phyloP scores from a whole-genome alignment of 2,329 filamentous ascomycete genomes.

The Chaetomiaceae sp. region DNA sequence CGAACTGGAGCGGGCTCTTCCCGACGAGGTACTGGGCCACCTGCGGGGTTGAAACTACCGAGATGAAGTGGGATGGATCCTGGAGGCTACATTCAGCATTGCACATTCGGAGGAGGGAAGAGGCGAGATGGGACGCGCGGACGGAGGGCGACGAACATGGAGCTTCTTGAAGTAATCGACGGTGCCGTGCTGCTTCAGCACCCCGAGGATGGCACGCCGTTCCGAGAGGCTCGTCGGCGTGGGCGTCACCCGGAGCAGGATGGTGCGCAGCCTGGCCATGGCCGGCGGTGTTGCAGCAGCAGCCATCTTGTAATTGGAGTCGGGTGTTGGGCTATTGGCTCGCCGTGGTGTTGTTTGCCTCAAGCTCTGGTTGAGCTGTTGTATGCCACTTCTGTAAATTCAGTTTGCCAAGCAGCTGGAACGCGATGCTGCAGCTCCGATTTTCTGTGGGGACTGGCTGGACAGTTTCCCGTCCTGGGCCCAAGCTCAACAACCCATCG shows the following conservation, averaged over 20 bases:
- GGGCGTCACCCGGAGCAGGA: slow-evolving; percentile 50
- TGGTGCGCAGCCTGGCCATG: slow-evolving; percentile 26
- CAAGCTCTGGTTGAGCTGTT: no score
- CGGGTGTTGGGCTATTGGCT: no score
- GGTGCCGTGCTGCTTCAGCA: slow-evolving; percentile 44
- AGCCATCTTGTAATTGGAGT: background rate
- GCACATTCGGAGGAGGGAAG: no score
- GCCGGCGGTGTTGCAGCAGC: background rate
- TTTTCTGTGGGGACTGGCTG: no score
- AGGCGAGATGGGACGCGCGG: background rate
- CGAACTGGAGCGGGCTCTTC: slow-evolving; percentile 45
- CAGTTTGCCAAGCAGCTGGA: no score
- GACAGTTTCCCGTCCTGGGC: no score
- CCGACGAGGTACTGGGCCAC: slow-evolving; percentile 38
- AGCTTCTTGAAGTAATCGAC: slow-evolving; percentile 51
- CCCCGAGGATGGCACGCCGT: slow-evolving; percentile 50
- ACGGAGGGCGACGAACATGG: slow-evolving; percentile 20
- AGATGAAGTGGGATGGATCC: slow-evolving; percentile 47
- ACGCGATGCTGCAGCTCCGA: no score
- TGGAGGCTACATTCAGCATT: slow-evolving; percentile 23
- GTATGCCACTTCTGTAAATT: no score
- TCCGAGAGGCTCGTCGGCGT: slow-evolving; percentile 48
- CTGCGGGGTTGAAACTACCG: slow-evolving; percentile 39
- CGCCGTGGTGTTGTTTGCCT: no score
- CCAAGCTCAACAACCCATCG: no score